Evolutionary conservation across 441 rosid species (phyloP).

Genomic region (Codiaeum variegatum): DNA sequence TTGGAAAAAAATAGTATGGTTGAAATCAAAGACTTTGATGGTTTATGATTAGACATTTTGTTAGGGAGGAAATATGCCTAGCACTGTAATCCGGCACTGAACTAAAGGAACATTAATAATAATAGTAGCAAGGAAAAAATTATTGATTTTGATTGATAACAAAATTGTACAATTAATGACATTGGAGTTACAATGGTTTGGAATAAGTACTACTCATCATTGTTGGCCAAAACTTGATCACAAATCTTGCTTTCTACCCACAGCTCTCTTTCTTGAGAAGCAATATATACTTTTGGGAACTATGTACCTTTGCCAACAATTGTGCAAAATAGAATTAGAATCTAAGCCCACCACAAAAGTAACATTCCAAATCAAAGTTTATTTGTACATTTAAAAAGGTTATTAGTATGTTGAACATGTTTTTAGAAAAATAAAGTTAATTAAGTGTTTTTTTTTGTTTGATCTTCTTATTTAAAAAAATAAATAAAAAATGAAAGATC

Average conservation of each 20-base stretch:
- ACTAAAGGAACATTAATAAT: background rate
- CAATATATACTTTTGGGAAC: background rate
- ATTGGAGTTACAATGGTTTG: background rate
- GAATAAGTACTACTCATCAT: slow-evolving; percentile 6
- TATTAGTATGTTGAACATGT: too few species aligned
- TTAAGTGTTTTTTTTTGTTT: too few species aligned
- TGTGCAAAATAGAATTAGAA: background rate
- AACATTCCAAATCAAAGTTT: background rate
- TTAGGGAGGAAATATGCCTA: background rate
- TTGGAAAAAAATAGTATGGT: background rate
- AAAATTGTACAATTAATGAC: slow-evolving; percentile 2
- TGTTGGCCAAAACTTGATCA: background rate
- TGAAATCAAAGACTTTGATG: background rate
- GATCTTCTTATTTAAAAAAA: too few species aligned
- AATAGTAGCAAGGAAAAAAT: too few species aligned
- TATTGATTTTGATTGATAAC: slow-evolving; percentile 3
- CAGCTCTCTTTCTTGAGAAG: background rate
- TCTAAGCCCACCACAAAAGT: background rate
- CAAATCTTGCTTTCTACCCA: slow-evolving; percentile 2
- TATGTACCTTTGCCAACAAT: background rate
- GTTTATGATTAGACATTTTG: background rate
- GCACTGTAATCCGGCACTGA: background rate
- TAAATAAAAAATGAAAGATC: too few species aligned
- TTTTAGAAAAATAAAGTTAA: too few species aligned
- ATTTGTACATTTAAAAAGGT: background rate